Base-by-base conservation (phyloP, 192 early-diverging fungal species). In the Mortierella claussenii region DNA sequence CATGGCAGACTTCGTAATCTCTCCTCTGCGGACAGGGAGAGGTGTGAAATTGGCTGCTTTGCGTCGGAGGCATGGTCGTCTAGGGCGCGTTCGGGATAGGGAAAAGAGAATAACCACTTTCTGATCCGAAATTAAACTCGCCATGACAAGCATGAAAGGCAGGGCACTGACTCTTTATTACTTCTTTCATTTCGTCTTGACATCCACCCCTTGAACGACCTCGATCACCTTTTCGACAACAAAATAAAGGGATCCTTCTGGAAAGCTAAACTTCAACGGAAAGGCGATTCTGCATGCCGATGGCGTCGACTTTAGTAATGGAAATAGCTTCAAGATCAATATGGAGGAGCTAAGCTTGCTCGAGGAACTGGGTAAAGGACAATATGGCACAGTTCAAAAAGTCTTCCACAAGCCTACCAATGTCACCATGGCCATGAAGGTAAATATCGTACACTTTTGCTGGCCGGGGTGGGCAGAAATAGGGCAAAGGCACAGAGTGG, bases 311-410 rank as follows among this genome's bases (percentile, higher is more conserved):
- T 98, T 98, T 75, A 89, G 85, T 62, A 93, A 88, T 81, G 95
- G 95, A 55, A 91, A 88, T 59, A 89, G 87, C 63, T 97, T 96
- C 79, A 88, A 86, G 47, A 95, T 98, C 60, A 91, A 93, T 34
- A 94, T 95, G 92, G 81, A 89, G 48, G 93, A 98, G 46, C 82
- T 98, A 51, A 65, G 85, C 37, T 79, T 94, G 24, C 67, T 87
- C 20, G 90, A 91, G 67, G 93, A 91, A 75, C 83, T 98, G 11
- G 96, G 95, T 28, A 91, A 92, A 45, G 96, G 96, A 3, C 96
- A 97, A 80, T 98, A 92, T 65, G 96, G 96, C n/a, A 89, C 91
- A 0, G 96, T 98, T 55, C 94, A 93, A 69, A 91, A 89, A 65
- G 96, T 98, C 21, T 91, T 85, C 51, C 96, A 98, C 68, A 84